phyloP scores from a whole-genome alignment of 768 basidiomycete genomes.

The Inosperma sp. region DNA sequence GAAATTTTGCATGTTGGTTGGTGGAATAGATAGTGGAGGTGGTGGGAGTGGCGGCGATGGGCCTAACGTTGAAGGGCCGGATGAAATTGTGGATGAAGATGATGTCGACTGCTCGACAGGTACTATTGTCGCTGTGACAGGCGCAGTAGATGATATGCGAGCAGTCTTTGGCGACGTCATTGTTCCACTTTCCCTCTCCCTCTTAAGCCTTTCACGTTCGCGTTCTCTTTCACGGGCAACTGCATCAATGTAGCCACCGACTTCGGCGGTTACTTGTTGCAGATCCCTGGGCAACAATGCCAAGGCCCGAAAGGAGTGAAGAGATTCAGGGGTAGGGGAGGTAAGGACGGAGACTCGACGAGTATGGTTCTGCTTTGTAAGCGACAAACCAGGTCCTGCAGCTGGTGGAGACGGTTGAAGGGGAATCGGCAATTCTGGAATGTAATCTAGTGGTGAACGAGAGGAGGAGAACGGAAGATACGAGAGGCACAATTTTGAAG shows the following conservation, averaged over 20 bases:
- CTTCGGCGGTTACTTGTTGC: slow-evolving; percentile 51
- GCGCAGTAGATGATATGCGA: slow-evolving; percentile 27
- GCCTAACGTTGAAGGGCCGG: slow-evolving; percentile 8
- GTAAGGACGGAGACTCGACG: slow-evolving; percentile 28
- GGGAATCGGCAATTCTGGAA: slow-evolving; percentile 62
- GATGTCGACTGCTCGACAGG: slow-evolving; percentile 1
- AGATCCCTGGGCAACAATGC: slow-evolving; percentile 50
- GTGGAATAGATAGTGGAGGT: slow-evolving; percentile 16
- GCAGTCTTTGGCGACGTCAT: slow-evolving; percentile 31
- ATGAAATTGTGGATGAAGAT: slow-evolving; percentile 8
- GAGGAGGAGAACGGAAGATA: slow-evolving; percentile 34
- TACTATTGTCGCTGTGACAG: slow-evolving; percentile 19
- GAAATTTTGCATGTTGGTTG: slow-evolving; percentile 34
- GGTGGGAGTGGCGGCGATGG: slow-evolving; percentile 5
- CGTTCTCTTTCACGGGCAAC: slow-evolving; percentile 72
- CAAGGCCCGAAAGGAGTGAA: slow-evolving; percentile 46
- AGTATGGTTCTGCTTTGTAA: slow-evolving; percentile 1
- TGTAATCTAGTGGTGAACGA: slow-evolving; percentile 42
- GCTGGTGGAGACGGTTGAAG: slow-evolving; percentile 50
- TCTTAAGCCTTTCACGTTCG: slow-evolving; percentile 68
- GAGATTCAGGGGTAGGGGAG: slow-evolving; percentile 26
- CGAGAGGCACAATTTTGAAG: slow-evolving; percentile 52
- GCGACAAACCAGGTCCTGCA: slow-evolving; percentile 31
- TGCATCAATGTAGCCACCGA: slow-evolving; percentile 68
- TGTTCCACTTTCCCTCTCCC: slow-evolving; percentile 51